Evolutionary conservation across 495 filamentous ascomycete species (phyloP).

Genomic region (Talaromyces ruber): DNA sequence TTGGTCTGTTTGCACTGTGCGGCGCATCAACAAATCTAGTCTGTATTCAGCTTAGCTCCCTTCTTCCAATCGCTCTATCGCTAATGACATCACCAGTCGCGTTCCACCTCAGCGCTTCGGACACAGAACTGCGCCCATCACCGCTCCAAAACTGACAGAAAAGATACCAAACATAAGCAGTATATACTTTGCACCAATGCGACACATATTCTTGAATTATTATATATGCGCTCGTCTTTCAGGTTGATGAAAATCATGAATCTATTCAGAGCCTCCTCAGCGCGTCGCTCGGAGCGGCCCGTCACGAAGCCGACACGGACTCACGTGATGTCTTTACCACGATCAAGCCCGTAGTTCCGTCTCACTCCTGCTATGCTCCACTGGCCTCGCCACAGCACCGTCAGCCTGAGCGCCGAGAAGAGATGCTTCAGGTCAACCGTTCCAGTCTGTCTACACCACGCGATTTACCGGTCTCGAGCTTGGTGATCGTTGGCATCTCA

Average conservation of each 20-base stretch:
- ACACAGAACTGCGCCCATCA: neutral
- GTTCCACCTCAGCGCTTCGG: constrained; percentile 13
- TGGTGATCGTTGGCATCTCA: neutral
- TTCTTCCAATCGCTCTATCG: constrained; percentile 6
- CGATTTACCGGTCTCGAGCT: neutral
- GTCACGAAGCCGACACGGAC: constrained; percentile 2
- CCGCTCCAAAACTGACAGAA: neutral
- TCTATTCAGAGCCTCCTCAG: neutral
- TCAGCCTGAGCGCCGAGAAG: neutral
- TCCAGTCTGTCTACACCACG: neutral
- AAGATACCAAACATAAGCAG: neutral
- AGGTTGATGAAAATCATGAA: neutral
- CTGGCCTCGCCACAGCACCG: neutral
- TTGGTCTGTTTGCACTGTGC: neutral
- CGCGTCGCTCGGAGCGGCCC: constrained; percentile 2
- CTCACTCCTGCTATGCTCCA: neutral
- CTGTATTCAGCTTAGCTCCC: neutral
- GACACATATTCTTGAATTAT: neutral
- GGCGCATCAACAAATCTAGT: constrained; percentile 8
- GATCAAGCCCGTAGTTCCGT: neutral
- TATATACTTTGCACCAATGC: neutral
- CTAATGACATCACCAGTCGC: constrained; percentile 22
- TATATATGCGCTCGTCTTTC: neutral
- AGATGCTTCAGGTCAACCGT: neutral
- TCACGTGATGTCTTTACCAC: constrained; percentile 1